phyloP scores from a whole-genome alignment of 495 filamentous ascomycete species.

The Trichoderma asperelloides region DNA sequence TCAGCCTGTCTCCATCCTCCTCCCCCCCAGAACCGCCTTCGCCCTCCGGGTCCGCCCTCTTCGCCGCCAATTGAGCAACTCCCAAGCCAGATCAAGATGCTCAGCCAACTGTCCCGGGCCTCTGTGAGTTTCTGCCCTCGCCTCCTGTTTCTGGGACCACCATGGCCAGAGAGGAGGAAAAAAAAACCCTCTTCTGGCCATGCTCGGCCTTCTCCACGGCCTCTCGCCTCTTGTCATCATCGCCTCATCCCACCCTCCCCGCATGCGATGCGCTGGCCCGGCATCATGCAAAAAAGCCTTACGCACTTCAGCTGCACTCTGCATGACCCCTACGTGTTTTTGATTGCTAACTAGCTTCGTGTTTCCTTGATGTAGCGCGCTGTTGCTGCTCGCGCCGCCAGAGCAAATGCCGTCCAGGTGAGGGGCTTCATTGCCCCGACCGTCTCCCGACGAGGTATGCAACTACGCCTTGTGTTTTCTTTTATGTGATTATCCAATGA shows the following conservation, averaged over 20 bases:
- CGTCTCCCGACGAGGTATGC: slow-evolving; percentile 63
- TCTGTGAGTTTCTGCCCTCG: slow-evolving; percentile 15
- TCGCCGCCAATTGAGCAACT: slow-evolving; percentile 18
- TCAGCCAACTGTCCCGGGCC: slow-evolving; percentile 19
- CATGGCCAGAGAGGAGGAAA: neutral
- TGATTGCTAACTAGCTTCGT: slow-evolving; percentile 2
- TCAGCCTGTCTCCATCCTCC: neutral
- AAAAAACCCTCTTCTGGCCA: neutral
- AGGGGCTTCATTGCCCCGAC: slow-evolving; percentile 78
- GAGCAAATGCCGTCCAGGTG: slow-evolving; percentile 60
- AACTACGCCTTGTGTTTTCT: slow-evolving; percentile 11
- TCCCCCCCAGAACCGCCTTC: neutral
- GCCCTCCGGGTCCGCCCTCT: neutral
- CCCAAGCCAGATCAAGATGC: slow-evolving; percentile 21
- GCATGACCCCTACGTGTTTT: neutral
- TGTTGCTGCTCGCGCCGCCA: slow-evolving; percentile 53
- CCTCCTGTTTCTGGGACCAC: neutral
- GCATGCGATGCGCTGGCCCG: slow-evolving; percentile 6
- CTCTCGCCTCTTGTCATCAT: neutral
- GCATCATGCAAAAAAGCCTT: neutral
- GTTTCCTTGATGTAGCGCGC: slow-evolving; percentile 36
- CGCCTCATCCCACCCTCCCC: neutral
- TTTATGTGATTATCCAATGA: slow-evolving; percentile 18
- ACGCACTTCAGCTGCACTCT: neutral
- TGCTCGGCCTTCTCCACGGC: neutral